Evolutionary conservation across 202 grass and related monocot genomes (phyloP).

Genomic region (Sporobolus alterniflorus): DNA sequence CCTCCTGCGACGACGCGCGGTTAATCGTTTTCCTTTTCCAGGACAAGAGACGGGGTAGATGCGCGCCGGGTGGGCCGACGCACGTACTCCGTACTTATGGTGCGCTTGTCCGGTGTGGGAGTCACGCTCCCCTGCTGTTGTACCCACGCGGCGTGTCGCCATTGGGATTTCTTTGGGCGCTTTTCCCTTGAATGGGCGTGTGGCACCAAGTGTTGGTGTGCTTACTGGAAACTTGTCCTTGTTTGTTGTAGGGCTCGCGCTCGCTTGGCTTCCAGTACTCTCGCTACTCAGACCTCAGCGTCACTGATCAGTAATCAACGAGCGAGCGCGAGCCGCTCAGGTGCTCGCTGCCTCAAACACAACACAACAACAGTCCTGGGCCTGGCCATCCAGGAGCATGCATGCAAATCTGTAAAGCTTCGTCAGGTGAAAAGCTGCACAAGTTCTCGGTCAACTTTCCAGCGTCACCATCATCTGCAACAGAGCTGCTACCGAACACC

Average conservation of each 20-base stretch:
- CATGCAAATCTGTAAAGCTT: background rate
- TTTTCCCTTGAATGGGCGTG: background rate
- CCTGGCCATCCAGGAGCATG: background rate
- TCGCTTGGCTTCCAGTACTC: background rate
- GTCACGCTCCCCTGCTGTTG: conserved; percentile 7
- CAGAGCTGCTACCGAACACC: no score
- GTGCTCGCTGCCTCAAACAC: background rate
- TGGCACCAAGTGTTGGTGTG: background rate
- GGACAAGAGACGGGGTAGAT: no score
- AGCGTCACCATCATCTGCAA: background rate
- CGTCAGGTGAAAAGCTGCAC: background rate
- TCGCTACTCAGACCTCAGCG: no score
- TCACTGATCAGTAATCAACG: background rate
- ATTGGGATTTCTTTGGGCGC: background rate
- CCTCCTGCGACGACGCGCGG: no score
- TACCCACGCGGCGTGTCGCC: background rate
- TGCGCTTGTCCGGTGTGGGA: conserved; percentile 20
- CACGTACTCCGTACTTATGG: background rate
- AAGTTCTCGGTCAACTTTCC: conserved; percentile 1
- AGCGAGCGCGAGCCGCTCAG: background rate
- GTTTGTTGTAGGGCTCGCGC: background rate
- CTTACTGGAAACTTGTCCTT: background rate
- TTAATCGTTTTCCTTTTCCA: no score
- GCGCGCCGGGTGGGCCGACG: background rate
- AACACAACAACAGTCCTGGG: no score